Base-by-base conservation (phyloP, 768 basidiomycete genomes). In the Mycena galopus region DNA sequence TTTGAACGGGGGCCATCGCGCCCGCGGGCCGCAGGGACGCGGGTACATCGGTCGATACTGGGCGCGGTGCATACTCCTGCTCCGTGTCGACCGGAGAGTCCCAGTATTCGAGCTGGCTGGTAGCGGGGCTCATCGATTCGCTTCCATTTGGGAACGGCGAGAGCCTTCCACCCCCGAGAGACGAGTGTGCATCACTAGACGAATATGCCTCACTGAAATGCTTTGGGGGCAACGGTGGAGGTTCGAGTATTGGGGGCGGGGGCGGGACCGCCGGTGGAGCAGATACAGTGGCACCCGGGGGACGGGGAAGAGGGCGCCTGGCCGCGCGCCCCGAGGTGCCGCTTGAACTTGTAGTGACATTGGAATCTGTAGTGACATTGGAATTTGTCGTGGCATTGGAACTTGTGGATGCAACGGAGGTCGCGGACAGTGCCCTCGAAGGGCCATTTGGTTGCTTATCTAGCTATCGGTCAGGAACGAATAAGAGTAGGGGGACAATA, bases 31-130 rank as follows among this genome's bases (percentile, higher is more conserved):
- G 47, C 3, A 53, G 3, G 16, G 65, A 60, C 23, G n/a, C n/a
- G n/a, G 68, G 42, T 25, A n/a, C n/a, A n/a, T 65, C 33, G 23
- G 53, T 55, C 12, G 72, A 73, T 21, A 56, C 19, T 21, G 65
- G 65, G 29, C 62, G 73, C 44, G n/a, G n/a, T n/a, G 50, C 59
- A 35, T 58, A 67, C 4, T 39, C 32, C 39, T 64, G 14, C 19
- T 74, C 73, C 44, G 64, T 42, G n/a, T 71, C 69, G 50, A 74
- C 51, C 55, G 73, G 73, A 5, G 73, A 75, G 58, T 75, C 70
- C 70, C 66, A 68, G 21, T 75, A 75, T 47, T 75, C 73, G 25
- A 75, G 67, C 47, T 70, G 73, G 50, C 73, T 70, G 19, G 55
- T 70, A 30, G 61, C n/a, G 4, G 73, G 70, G 42, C 73, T 71